Evolutionary conservation across 2,329 filamentous ascomycete species (phyloP).

Genomic region (Lasiodiplodia theobromae): DNA sequence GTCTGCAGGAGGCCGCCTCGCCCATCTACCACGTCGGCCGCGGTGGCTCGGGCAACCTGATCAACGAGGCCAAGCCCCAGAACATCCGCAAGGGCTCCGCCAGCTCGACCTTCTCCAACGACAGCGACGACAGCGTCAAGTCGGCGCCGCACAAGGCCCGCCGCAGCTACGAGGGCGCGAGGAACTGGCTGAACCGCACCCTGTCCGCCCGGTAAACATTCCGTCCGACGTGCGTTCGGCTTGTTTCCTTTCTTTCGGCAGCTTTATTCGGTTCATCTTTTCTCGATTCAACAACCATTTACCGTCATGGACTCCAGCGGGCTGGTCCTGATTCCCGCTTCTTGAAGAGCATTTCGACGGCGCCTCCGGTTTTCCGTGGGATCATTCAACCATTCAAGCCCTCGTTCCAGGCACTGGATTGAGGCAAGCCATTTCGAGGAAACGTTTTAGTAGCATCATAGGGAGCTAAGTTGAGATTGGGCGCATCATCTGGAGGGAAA

Average conservation of each 20-base stretch:
- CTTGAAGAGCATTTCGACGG: conserved; percentile 17
- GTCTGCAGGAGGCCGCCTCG: conserved; percentile 61
- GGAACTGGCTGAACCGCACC: conserved; percentile 40
- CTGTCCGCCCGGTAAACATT: conserved; percentile 24
- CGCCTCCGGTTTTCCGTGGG: conserved; percentile 15
- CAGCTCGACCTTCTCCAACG: conserved; percentile 36
- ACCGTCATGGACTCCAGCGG: conserved; percentile 21
- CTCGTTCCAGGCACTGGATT: background rate
- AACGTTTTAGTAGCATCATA: conserved; percentile 19
- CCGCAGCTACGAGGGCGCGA: conserved; percentile 45
- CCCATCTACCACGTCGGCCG: conserved; percentile 70
- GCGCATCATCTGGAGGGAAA: conserved; percentile 9
- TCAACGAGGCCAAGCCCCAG: conserved; percentile 48
- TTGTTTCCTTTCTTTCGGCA: conserved; percentile 22
- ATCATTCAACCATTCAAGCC: conserved; percentile 10
- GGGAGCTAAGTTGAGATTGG: conserved; percentile 12
- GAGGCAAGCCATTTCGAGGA: conserved; percentile 14
- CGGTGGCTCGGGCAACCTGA: conserved; percentile 65
- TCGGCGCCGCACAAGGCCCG: conserved; percentile 36
- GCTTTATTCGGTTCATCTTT: background rate
- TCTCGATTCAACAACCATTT: conserved; percentile 11
- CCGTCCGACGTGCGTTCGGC: background rate
- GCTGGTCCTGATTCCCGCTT: conserved; percentile 30
- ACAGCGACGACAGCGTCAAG: conserved; percentile 36
- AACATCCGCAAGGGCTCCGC: conserved; percentile 41